These are phyloP conservation scores for Trichoderma endophyticum DNA, from an alignment of 2,329 filamentous ascomycete species.

Conservation along the genomic window DNA sequence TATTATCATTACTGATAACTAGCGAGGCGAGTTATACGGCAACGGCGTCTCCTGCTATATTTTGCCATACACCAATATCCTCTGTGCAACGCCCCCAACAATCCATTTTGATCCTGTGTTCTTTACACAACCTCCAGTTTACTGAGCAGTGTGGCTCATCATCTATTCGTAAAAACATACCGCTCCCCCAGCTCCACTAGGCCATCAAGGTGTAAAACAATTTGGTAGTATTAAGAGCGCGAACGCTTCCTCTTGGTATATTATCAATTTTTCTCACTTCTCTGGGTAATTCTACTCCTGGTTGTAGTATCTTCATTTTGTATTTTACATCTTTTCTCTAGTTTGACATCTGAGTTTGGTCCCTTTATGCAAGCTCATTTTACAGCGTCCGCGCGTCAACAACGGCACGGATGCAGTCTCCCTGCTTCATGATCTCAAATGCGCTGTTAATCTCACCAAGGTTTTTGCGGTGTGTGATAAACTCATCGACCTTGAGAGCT, in stretches of 20 bases:
- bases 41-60: background rate
- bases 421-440: constrained; percentile 91
- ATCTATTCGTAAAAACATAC: background rate
- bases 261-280: background rate
- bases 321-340: background rate
- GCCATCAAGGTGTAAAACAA: constrained; percentile 4
- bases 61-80: background rate
- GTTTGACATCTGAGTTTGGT: too few species aligned
- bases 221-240: background rate
- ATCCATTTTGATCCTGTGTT: background rate
- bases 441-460: constrained; percentile 82
- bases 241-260: background rate
- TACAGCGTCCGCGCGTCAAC: constrained; percentile 59
- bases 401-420: constrained; percentile 95
- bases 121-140: background rate
- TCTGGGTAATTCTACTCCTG: background rate
- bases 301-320: background rate
- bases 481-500: constrained; percentile 96
- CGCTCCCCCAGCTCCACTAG: background rate
- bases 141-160: background rate
- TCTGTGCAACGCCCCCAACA: background rate
- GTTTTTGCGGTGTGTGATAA: constrained; percentile 92
- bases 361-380: too few species aligned
- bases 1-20: too few species aligned
- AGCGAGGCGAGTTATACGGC: too few species aligned